Evolutionary conservation across 768 basidiomycete genomes (phyloP).

Genomic region (Leccinellum rugosiceps): DNA sequence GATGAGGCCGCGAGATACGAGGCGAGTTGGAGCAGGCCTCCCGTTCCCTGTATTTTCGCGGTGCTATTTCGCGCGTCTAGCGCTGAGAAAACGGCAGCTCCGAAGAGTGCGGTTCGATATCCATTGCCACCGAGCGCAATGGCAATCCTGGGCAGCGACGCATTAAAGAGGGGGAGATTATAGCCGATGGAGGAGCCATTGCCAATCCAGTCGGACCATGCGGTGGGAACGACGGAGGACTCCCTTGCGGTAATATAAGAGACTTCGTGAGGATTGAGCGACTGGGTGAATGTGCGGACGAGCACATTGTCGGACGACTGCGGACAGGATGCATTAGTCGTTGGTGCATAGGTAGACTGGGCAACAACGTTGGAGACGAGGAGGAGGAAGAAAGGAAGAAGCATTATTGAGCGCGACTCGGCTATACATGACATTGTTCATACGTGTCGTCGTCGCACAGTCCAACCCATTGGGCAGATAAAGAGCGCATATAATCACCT

Average conservation of each 20-base stretch:
- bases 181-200: conserved; percentile 54
- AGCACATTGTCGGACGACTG: conserved; percentile 40
- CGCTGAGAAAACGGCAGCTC: conserved; percentile 54
- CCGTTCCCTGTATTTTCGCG: conserved; percentile 55
- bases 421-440: conserved; percentile 2
- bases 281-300: conserved; percentile 52
- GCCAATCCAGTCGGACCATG: conserved; percentile 61
- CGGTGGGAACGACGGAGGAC: conserved; percentile 38
- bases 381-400: neutral
- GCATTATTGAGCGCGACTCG: neutral
- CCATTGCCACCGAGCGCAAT: conserved; percentile 73
- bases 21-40: conserved; percentile 67
- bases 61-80: conserved; percentile 61
- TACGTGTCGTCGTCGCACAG: neutral
- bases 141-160: conserved; percentile 49
- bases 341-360: conserved; percentile 48
- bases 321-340: conserved; percentile 47
- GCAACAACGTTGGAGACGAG: neutral
- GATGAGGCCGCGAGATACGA: conserved; percentile 68
- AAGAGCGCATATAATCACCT: neutral
- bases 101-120: conserved; percentile 63
- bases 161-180: conserved; percentile 40
- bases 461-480: neutral
- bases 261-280: conserved; percentile 46
- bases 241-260: conserved; percentile 46